These are phyloP conservation scores for Fusarium phyllophilum DNA, from an alignment of 2,329 filamentous ascomycete species.

Conservation along the genomic window DNA sequence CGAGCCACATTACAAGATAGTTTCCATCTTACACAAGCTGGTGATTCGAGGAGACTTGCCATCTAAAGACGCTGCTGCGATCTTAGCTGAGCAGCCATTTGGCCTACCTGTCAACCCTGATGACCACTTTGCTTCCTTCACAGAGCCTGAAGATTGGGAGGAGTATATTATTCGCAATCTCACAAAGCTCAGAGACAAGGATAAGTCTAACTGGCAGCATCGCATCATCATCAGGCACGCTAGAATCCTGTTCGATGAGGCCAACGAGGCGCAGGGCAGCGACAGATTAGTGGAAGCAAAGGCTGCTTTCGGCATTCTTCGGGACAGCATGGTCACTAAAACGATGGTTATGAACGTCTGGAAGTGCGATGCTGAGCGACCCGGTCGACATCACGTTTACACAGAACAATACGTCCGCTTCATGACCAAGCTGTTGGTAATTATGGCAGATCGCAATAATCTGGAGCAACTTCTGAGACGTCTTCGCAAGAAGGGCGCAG, in stretches of 20 bases:
- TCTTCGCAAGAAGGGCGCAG: constrained; percentile 82
- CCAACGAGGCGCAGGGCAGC: constrained; percentile 51
- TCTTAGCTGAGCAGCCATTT: constrained; percentile 67
- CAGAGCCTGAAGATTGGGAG: constrained; percentile 67
- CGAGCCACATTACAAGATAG: constrained; percentile 92
- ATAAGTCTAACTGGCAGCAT: constrained; percentile 96
- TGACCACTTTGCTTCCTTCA: constrained; percentile 50
- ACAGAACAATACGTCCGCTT: constrained; percentile 88
- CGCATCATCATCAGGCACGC: constrained; percentile 83
- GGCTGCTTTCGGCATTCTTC: constrained; percentile 81
- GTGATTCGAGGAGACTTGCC: constrained; percentile 65
- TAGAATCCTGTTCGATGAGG: constrained; percentile 63
- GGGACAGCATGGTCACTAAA: constrained; percentile 83
- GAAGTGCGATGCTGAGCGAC: constrained; percentile 87
- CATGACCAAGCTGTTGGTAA: constrained; percentile 78
- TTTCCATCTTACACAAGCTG: constrained; percentile 84
- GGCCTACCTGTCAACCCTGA: constrained; percentile 51
- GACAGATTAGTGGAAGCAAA: constrained; percentile 72
- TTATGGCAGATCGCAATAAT: constrained; percentile 78
- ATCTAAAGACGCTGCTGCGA: constrained; percentile 59
- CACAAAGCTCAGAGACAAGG: constrained; percentile 69
- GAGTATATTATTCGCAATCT: constrained; percentile 64
- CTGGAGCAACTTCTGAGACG: constrained; percentile 82
- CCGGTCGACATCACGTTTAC: constrained; percentile 91
- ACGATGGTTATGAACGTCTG: constrained; percentile 95